These are phyloP conservation scores for Exophiala alcalophila DNA, from an alignment of 2,329 filamentous ascomycete genomes.

Conservation along the genomic window DNA sequence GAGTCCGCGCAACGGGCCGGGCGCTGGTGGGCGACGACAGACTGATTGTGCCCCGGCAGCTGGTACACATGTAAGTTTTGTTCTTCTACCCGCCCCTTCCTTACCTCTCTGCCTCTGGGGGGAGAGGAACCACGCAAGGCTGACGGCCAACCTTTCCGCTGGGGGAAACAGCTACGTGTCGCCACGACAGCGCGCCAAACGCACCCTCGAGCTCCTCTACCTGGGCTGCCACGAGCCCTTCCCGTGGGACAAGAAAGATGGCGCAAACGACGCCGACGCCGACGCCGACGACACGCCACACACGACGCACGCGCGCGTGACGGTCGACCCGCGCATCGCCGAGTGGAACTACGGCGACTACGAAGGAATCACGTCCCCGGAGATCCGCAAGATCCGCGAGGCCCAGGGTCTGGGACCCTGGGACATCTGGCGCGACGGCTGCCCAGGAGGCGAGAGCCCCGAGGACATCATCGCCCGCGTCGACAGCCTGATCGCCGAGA, in stretches of 20 bases:
- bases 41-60: conserved; percentile 75
- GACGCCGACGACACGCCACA: conserved; percentile 38
- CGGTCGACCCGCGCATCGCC: conserved; percentile 68
- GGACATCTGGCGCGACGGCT: conserved; percentile 91
- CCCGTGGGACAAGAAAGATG: conserved; percentile 62
- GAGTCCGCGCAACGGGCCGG: conserved; percentile 71
- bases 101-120: conserved; percentile 10
- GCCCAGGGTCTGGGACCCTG: conserved; percentile 60
- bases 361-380: conserved; percentile 70
- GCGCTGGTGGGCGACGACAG: conserved; percentile 81
- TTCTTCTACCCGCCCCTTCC: background rate
- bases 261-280: conserved; percentile 23
- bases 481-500: conserved; percentile 72
- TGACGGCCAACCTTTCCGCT: conserved; percentile 9
- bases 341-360: conserved; percentile 90
- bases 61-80: conserved; percentile 71
- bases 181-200: conserved; percentile 77
- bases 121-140: too few relatives aligned
- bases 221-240: conserved; percentile 66
- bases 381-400: conserved; percentile 61
- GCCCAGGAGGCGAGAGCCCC: conserved; percentile 79
- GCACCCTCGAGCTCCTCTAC: conserved; percentile 83
- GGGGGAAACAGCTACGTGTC: conserved; percentile 68
- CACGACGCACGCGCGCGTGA: conserved; percentile 58
- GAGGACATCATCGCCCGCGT: conserved; percentile 69